Conservation (phyloP, 495 filamentous ascomycete genomes). For the Daldinia decipiens region DNA sequence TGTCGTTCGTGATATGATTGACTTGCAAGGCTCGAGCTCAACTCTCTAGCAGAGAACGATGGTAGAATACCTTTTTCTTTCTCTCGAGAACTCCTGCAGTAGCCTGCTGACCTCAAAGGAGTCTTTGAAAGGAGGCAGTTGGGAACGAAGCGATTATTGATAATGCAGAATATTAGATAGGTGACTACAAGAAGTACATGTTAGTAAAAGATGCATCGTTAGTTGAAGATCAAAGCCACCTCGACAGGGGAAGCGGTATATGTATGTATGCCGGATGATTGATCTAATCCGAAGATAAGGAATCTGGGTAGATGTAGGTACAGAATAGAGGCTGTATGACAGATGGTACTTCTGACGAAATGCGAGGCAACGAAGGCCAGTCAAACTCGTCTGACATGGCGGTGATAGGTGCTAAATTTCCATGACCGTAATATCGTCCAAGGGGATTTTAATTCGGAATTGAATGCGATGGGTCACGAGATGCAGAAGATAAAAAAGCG, state of each 20-base stretch:
- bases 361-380: background rate
- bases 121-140: conserved; percentile 58
- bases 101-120: conserved; percentile 93
- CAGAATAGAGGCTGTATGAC: conserved; percentile 5
- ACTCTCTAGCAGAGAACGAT: conserved; percentile 43
- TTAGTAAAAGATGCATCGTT: conserved; percentile 46
- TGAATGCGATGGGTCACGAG: conserved; percentile 17
- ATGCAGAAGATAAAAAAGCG: conserved; percentile 7
- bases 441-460: conserved; percentile 15
- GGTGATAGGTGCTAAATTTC: conserved; percentile 25
- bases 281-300: conserved; percentile 5
- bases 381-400: conserved; percentile 16
- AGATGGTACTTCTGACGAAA: conserved; percentile 15
- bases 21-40: conserved; percentile 45
- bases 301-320: conserved; percentile 6
- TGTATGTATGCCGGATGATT: conserved; percentile 3
- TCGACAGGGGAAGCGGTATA: conserved; percentile 8
- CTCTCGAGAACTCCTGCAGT: conserved; percentile 80
- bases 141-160: conserved; percentile 47
- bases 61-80: conserved; percentile 44
- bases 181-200: conserved; percentile 43
- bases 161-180: conserved; percentile 47
- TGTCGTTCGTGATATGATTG: conserved; percentile 34
- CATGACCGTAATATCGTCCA: conserved; percentile 20
- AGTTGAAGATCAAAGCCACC: conserved; percentile 12